Percentiles rank a stretch among this genome's conserved stretches.
These are phyloP conservation scores for Bocquillonia castaneifolia DNA, from an alignment of 441 rosid species.

Conservation along the genomic window DNA sequence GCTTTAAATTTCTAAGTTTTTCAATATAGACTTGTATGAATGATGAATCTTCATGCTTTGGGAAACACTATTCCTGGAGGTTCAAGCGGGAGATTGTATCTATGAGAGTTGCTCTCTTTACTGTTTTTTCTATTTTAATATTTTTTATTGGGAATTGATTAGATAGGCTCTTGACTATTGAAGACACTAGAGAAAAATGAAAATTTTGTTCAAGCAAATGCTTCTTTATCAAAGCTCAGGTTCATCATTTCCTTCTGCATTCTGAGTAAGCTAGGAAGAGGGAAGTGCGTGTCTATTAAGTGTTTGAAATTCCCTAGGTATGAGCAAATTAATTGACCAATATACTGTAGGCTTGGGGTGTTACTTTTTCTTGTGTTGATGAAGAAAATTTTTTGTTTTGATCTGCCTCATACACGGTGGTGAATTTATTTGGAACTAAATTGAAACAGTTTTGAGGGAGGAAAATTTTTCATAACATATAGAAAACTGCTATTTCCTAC, in stretches of 20 bases:
- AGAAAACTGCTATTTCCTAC: not conserved
- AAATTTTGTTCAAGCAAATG: not conserved
- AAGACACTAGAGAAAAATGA: not conserved
- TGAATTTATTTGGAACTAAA: not conserved
- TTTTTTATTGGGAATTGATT: not conserved
- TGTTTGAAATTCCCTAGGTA: not conserved
- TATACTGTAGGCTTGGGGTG: not conserved
- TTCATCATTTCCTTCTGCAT: not conserved
- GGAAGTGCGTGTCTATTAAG: not conserved
- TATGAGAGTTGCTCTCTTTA: not conserved
- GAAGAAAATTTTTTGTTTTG: not conserved
- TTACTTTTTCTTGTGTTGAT: not conserved
- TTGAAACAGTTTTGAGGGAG: not conserved
- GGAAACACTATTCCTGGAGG: not conserved
- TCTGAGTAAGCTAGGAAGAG: not conserved
- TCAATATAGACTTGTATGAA: not conserved
- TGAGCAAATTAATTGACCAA: not conserved
- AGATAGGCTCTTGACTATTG: not conserved
- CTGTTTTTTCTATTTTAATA: no score
- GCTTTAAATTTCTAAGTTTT: not conserved
- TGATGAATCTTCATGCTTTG: not conserved
- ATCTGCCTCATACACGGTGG: not conserved
- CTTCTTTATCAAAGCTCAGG: not conserved
- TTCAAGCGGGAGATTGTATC: not conserved
- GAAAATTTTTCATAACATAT: not conserved